phyloP scores from a whole-genome alignment of 768 basidiomycete genomes.

The Albatrellus ellisii region DNA sequence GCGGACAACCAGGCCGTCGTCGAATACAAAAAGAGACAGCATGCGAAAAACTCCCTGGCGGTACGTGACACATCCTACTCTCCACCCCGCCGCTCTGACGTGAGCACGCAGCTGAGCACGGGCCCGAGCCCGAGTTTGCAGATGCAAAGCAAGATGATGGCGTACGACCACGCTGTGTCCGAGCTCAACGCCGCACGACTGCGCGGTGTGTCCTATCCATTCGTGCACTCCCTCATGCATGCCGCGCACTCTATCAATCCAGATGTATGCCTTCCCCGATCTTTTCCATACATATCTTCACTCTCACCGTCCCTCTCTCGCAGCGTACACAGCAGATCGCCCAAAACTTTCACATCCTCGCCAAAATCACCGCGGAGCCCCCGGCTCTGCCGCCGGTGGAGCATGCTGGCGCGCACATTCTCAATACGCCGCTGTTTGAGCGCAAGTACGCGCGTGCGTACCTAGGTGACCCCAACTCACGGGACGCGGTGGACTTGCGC shows the following conservation, averaged over 20 bases:
- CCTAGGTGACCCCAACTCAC: slow-evolving; percentile 47
- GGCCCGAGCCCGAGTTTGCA: slow-evolving; percentile 53
- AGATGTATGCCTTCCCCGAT: slow-evolving; percentile 31
- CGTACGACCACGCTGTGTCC: slow-evolving; percentile 73
- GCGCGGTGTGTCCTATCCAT: slow-evolving; percentile 60
- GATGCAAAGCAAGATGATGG: slow-evolving; percentile 94
- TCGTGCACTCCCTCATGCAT: slow-evolving; percentile 59
- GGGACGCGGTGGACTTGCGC: slow-evolving; percentile 52
- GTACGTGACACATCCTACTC: slow-evolving; percentile 34
- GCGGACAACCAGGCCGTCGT: slow-evolving; percentile 40
- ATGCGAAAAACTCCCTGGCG: slow-evolving; percentile 39
- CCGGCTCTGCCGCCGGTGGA: slow-evolving; percentile 63
- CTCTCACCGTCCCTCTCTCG: slow-evolving; percentile 1
- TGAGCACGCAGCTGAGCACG: slow-evolving; percentile 23
- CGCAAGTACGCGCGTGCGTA: slow-evolving; percentile 77
- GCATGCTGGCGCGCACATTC: slow-evolving; percentile 70
- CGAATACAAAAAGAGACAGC: slow-evolving; percentile 51
- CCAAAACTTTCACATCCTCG: slow-evolving; percentile 59
- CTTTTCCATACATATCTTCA: not conserved
- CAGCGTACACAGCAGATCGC: slow-evolving; percentile 47
- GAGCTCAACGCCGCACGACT: slow-evolving; percentile 67
- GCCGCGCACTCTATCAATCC: slow-evolving; percentile 46
- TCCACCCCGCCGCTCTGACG: not conserved
- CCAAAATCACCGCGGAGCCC: slow-evolving; percentile 68
- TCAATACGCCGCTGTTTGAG: slow-evolving; percentile 68